Evolutionary conservation across 2,329 filamentous ascomycete species (phyloP).

Genomic region (Orbilia oligospora): DNA sequence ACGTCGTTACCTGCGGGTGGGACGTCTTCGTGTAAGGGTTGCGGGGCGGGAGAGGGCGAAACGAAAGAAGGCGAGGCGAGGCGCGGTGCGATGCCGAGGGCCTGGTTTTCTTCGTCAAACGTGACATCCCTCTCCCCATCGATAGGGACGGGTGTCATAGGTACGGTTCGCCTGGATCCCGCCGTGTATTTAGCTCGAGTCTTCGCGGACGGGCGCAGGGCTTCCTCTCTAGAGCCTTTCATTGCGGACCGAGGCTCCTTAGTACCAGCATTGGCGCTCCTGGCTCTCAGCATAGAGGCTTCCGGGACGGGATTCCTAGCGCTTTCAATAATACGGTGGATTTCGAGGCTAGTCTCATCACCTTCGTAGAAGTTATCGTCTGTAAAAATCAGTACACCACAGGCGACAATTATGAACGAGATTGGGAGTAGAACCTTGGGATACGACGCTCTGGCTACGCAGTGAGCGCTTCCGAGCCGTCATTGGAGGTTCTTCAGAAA

Average conservation of each 20-base stretch:
- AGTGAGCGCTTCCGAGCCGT: conserved; percentile 43
- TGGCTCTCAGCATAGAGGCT: conserved; percentile 46
- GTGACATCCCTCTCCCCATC: conserved; percentile 46
- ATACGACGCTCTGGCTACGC: conserved; percentile 55
- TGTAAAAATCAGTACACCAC: conserved; percentile 12
- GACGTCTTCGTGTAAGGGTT: conserved; percentile 11
- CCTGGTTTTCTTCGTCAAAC: conserved; percentile 57
- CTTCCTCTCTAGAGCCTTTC: conserved; percentile 56
- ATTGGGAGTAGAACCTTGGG: conserved; percentile 29
- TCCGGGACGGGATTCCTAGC: conserved; percentile 48
- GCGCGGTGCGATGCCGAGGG: conserved; percentile 38
- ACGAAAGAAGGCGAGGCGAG: conserved; percentile 38
- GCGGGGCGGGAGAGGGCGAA: conserved; percentile 38
- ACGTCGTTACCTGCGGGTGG: not conserved
- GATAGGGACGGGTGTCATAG: conserved; percentile 39
- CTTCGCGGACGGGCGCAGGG: conserved; percentile 53
- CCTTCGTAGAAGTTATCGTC: conserved; percentile 57
- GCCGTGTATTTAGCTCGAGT: conserved; percentile 46
- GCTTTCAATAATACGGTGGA: conserved; percentile 54
- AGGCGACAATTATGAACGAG: not conserved
- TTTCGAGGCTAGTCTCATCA: conserved; percentile 56
- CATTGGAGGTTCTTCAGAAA: conserved; percentile 24
- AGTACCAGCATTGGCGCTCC: conserved; percentile 45
- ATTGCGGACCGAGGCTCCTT: conserved; percentile 55
- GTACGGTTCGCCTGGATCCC: conserved; percentile 27